Evolutionary conservation across 1,284 basidiomycete species (phyloP).

Genomic region (Papiliotrema laurentii): DNA sequence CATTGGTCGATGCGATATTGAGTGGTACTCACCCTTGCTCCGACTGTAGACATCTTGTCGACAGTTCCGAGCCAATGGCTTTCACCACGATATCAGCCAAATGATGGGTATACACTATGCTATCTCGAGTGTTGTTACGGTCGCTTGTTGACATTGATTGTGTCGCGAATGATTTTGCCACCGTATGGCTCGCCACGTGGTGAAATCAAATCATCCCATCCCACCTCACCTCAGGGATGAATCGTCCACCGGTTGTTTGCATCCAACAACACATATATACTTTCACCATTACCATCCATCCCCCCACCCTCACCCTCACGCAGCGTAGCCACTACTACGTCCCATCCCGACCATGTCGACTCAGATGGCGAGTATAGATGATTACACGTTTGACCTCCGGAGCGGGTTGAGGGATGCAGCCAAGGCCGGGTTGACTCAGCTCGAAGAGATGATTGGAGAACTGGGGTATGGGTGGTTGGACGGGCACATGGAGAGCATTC

Average conservation of each 20-base stretch:
- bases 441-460: conserved; percentile 36
- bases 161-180: conserved; percentile 1
- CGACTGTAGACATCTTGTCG: conserved; percentile 31
- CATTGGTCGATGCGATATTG: neutral
- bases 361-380: conserved; percentile 22
- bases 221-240: neutral
- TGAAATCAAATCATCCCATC: neutral
- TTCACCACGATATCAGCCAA: too few species aligned
- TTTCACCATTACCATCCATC: neutral
- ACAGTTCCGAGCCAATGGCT: too few species aligned
- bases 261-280: neutral
- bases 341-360: neutral
- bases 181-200: neutral
- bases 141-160: neutral
- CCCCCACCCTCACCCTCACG: too few species aligned
- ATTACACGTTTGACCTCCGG: conserved; percentile 34
- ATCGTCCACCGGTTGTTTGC: neutral
- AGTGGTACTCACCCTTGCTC: conserved; percentile 24
- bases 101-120: too few species aligned
- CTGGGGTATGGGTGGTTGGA: conserved; percentile 46
- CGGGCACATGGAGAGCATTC: conserved; percentile 39
- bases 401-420: conserved; percentile 29
- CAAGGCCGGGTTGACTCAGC: conserved; percentile 22
- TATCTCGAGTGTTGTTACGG: neutral
- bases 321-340: neutral